phyloP scores from a whole-genome alignment of 306 rosid genomes.

The Comarum palustre region DNA sequence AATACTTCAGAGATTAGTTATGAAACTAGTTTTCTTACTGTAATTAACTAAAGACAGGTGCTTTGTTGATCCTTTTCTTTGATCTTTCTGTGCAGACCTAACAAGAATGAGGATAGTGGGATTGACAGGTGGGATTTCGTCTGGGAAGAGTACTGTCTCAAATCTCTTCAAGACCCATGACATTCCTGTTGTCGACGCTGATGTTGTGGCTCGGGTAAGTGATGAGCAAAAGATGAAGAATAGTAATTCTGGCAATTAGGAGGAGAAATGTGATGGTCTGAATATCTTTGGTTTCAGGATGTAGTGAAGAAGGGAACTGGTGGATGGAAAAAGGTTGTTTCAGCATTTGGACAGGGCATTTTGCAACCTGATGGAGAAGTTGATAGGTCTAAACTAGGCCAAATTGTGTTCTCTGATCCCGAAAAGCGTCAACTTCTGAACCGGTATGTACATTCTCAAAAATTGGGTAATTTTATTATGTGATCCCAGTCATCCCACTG shows the following conservation, averaged over 20 bases:
- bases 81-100: background rate
- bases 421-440: slow-evolving; percentile 74
- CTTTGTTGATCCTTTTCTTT: background rate
- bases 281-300: slow-evolving; percentile 36
- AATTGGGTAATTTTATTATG: background rate
- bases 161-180: slow-evolving; percentile 65
- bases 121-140: slow-evolving; percentile 73
- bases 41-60: background rate
- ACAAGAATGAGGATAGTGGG: slow-evolving; percentile 70
- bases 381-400: slow-evolving; percentile 70
- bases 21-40: background rate
- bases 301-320: slow-evolving; percentile 63
- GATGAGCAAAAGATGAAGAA: background rate
- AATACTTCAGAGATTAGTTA: background rate
- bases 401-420: slow-evolving; percentile 72
- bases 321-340: slow-evolving; percentile 72
- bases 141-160: slow-evolving; percentile 85
- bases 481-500: background rate
- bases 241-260: background rate
- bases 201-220: slow-evolving; percentile 68
- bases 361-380: slow-evolving; percentile 67
- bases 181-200: slow-evolving; percentile 75
- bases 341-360: slow-evolving; percentile 69
- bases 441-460: slow-evolving; percentile 33
- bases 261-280: background rate